Evolutionary conservation across 495 filamentous ascomycete genomes (phyloP).

Genomic region (Podospora didyma): DNA sequence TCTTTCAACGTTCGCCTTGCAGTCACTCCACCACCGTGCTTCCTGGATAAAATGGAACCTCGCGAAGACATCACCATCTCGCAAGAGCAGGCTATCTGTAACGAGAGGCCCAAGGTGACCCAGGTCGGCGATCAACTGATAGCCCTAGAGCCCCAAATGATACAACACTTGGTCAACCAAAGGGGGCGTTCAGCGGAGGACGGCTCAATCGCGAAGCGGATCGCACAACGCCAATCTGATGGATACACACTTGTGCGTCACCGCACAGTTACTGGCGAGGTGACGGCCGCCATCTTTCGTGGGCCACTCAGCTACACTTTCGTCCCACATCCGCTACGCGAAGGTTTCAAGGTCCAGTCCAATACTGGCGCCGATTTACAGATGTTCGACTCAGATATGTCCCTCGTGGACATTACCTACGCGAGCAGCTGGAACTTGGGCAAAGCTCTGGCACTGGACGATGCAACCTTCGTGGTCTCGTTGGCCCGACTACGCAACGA

Average conservation of each 20-base stretch:
- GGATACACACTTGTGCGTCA: slow-evolving; percentile 40
- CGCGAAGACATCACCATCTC: no score
- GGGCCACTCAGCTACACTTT: slow-evolving; percentile 37
- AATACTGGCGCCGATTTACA: slow-evolving; percentile 33
- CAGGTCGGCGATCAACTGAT: no score
- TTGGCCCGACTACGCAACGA: slow-evolving; percentile 22
- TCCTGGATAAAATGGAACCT: no score
- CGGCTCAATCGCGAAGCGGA: no score
- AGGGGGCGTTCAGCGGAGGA: no score
- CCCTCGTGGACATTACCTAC: slow-evolving; percentile 49
- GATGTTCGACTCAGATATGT: slow-evolving; percentile 39
- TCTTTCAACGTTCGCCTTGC: no score
- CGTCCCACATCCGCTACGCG: slow-evolving; percentile 14
- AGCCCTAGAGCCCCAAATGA: no score
- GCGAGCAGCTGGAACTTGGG: slow-evolving; percentile 46
- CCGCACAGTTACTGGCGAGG: slow-evolving; percentile 37
- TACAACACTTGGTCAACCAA: no score
- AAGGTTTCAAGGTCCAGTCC: slow-evolving; percentile 25
- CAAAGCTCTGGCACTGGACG: slow-evolving; percentile 26
- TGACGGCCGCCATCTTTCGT: slow-evolving; percentile 34
- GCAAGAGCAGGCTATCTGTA: no score
- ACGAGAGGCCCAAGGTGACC: no score
- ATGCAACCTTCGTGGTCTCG: slow-evolving; percentile 24
- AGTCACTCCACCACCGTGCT: no score
- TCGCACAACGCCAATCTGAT: slow-evolving; percentile 4